Evolutionary conservation across 2,329 filamentous ascomycete genomes (phyloP).

Genomic region (Penicillium sp.): DNA sequence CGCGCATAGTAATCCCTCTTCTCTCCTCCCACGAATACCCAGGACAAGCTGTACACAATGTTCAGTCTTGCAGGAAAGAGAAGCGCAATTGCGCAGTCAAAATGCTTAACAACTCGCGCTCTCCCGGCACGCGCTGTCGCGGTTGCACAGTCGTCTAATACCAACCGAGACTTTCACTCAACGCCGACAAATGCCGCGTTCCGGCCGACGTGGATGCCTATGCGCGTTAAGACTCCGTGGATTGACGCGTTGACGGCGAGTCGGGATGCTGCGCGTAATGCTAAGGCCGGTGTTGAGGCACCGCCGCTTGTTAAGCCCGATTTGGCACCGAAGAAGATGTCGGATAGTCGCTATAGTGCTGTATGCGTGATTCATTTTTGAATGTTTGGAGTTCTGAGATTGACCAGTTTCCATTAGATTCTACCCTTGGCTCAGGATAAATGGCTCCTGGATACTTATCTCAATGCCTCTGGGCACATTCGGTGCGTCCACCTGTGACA

Average conservation of each 20-base stretch:
- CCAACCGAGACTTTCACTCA: slow-evolving; percentile 28
- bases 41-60: slow-evolving; percentile 8
- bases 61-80: slow-evolving; percentile 22
- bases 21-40: neutral
- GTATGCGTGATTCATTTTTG: slow-evolving; percentile 44
- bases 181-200: slow-evolving; percentile 27
- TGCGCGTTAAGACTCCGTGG: slow-evolving; percentile 67
- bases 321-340: slow-evolving; percentile 67
- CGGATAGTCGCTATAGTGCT: slow-evolving; percentile 68
- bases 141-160: slow-evolving; percentile 12
- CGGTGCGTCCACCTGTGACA: slow-evolving; percentile 42
- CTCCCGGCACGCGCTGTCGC: slow-evolving; percentile 13
- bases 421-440: slow-evolving; percentile 72
- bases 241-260: slow-evolving; percentile 63
- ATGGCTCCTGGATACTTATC: slow-evolving; percentile 75
- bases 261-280: slow-evolving; percentile 42
- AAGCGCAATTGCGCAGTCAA: slow-evolving; percentile 20
- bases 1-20: slow-evolving; percentile 10
- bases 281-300: slow-evolving; percentile 16
- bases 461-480: slow-evolving; percentile 74
- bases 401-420: slow-evolving; percentile 44
- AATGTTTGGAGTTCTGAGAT: neutral
- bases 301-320: slow-evolving; percentile 50
- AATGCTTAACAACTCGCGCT: slow-evolving; percentile 12
- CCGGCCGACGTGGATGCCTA: slow-evolving; percentile 50